These are phyloP conservation scores for Arthrinium phaeospermum DNA, from an alignment of 2,329 filamentous ascomycete species.

Conservation along the genomic window DNA sequence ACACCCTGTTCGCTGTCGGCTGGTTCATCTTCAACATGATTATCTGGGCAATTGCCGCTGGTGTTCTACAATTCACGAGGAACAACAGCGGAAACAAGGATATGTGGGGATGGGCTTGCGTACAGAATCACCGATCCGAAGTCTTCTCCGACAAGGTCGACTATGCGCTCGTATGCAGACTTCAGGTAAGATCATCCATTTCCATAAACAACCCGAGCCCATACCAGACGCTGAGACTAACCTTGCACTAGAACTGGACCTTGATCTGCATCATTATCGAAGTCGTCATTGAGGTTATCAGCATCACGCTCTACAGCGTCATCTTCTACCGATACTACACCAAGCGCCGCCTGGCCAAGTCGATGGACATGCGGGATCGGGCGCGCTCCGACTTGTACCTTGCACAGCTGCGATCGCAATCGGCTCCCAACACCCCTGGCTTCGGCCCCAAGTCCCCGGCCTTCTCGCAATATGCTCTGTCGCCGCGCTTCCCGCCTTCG, in stretches of 20 bases:
- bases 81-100: slow-evolving; percentile 79
- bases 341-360: slow-evolving; percentile 93
- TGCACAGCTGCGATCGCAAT: slow-evolving; percentile 81
- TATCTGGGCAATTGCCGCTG: slow-evolving; percentile 90
- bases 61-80: slow-evolving; percentile 79
- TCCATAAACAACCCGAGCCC: not conserved
- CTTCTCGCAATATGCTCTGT: slow-evolving; percentile 60
- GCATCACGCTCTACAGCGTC: slow-evolving; percentile 89
- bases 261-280: slow-evolving; percentile 98
- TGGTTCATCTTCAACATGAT: slow-evolving; percentile 94
- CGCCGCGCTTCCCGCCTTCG: slow-evolving; percentile 65
- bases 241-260: slow-evolving; percentile 76
- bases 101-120: slow-evolving; percentile 98
- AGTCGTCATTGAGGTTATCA: slow-evolving; percentile 88
- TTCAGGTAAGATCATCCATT: slow-evolving; percentile 64
- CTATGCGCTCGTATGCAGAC: slow-evolving; percentile 89
- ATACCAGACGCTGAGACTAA: slow-evolving; percentile 34
- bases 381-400: slow-evolving; percentile 96
- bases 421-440: slow-evolving; percentile 92
- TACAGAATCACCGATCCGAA: slow-evolving; percentile 80
- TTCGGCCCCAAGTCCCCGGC: slow-evolving; percentile 74
- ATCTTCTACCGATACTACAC: slow-evolving; percentile 98
- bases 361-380: slow-evolving; percentile 94
- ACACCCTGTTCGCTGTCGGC: slow-evolving; percentile 89
- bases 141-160: slow-evolving; percentile 82